Evolutionary conservation across 768 basidiomycete species (phyloP), one percentile per base, ranked within the genome.

Genomic region (Daedaleopsis nitida): DNA sequence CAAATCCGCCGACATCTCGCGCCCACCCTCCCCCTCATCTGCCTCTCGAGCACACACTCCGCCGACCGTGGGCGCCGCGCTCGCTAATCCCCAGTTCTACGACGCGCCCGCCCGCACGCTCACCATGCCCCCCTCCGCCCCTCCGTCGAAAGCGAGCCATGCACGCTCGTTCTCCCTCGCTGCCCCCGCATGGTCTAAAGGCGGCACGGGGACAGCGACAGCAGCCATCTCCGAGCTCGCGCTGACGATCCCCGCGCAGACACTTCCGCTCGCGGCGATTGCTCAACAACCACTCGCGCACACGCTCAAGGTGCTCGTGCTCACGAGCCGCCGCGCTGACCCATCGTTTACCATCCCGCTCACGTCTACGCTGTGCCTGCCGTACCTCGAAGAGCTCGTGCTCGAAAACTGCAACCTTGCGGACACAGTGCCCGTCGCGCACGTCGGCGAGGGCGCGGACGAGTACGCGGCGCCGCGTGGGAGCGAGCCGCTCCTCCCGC

Each of bases 351-450:
- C 76, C 13, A 66, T 92, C 5, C 88, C 89, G 2, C 59, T 65
- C 16, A 52, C 70, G 7, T 54, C 68, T 0, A 73, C 57, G n/a
- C 75, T 75, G 0, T 75, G 86, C 52, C 74, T 94, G 34, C 90
- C 90, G 0, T 74, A 72, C 37, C 74, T 94, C 35, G 91, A 93
- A 70, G 92, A 92, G 68, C 81, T 94, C 11, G 78, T 78, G 64
- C 72, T 94, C 43, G 88, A 90, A 68, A 88, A 87, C 6, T 94
- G 92, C 67, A 83, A 83, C 59, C 76, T 94, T 8, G 69, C 78
- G 16, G 88, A 92, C 67, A 66, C 71, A 1, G 79, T 92, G n/a
- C 60, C 82, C 1, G 79, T 88, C 14, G 71, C 79, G 14, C 77
- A 74, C 59, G 60, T 24, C 0, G 49, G 42, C 17, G 63, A 54